Percentiles rank a stretch among this genome's conserved stretches.
phyloP scores from a whole-genome alignment of 2,329 filamentous ascomycete species.

The Fonsecaea pedrosoi region DNA sequence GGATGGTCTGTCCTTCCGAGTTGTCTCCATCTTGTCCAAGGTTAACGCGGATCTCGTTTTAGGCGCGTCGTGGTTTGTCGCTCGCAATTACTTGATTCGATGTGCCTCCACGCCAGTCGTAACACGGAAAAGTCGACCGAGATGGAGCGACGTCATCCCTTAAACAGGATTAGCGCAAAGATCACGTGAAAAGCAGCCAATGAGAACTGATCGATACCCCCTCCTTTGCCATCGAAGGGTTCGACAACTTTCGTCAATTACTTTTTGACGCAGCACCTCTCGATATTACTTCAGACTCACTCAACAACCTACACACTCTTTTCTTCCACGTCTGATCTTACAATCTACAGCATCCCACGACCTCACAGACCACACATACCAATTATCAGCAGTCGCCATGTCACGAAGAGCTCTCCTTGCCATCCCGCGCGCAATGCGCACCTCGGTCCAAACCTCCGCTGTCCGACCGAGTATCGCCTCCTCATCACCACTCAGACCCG shows the following conservation, averaged over 20 bases:
- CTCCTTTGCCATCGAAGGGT: slow-evolving; percentile 21
- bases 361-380: neutral
- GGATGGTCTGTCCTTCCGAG: slow-evolving; percentile 6
- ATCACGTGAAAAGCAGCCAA: slow-evolving; percentile 14
- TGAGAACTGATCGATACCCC: slow-evolving; percentile 6
- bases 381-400: slow-evolving; percentile 51
- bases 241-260: slow-evolving; percentile 28
- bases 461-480: slow-evolving; percentile 56
- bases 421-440: slow-evolving; percentile 60
- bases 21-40: slow-evolving; percentile 1
- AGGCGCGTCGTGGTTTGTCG: slow-evolving; percentile 11
- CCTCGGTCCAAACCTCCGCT: slow-evolving; percentile 55
- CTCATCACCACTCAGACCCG: slow-evolving; percentile 52
- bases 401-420: slow-evolving; percentile 63
- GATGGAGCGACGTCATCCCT: slow-evolving; percentile 24
- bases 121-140: slow-evolving; percentile 23
- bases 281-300: slow-evolving; percentile 12
- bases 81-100: slow-evolving; percentile 13
- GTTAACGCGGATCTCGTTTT: slow-evolving; percentile 4
- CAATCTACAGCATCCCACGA: slow-evolving; percentile 4
- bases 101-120: neutral
- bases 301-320: slow-evolving; percentile 21
- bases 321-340: slow-evolving; percentile 9
- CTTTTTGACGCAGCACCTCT: slow-evolving; percentile 20
- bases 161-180: slow-evolving; percentile 17